Percentiles rank a stretch among this genome's conserved stretches.
These are phyloP conservation scores for Backusella australiensis DNA, from an alignment of 192 early-diverging fungal genomes.

Conservation along the genomic window DNA sequence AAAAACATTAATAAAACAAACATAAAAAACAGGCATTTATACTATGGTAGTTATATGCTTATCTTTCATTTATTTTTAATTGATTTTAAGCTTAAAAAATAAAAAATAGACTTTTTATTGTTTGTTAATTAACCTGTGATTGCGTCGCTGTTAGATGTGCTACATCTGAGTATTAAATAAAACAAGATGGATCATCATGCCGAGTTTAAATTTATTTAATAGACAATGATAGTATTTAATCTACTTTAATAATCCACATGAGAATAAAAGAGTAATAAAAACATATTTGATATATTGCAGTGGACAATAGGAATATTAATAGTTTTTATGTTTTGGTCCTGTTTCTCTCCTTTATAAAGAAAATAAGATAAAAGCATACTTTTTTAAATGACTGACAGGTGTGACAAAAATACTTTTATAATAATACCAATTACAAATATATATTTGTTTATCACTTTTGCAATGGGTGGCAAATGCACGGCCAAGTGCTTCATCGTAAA, in stretches of 20 bases:
- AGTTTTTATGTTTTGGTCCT: not conserved
- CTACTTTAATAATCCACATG: not conserved
- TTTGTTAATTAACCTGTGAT: not conserved
- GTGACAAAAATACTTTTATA: not conserved
- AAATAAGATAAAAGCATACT: not conserved
- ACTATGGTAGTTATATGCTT: not conserved
- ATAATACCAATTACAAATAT: not conserved
- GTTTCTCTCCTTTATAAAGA: not conserved
- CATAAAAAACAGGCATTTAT: not conserved
- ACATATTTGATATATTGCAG: not conserved
- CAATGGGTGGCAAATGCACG: not conserved
- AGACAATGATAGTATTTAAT: not conserved
- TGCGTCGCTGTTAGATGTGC: not conserved
- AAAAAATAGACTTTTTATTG: conserved; percentile 5
- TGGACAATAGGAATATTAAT: not conserved
- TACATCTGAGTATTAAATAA: not conserved
- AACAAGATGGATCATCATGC: not conserved
- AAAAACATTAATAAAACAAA: not conserved
- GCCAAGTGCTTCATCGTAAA: not conserved
- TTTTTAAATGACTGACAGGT: not conserved
- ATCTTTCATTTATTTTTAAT: not conserved
- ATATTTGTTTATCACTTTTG: not conserved
- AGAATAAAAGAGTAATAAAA: not conserved
- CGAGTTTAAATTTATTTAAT: conserved; percentile 5
- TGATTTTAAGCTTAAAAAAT: not conserved